Evolutionary conservation across 768 basidiomycete genomes (phyloP).

Genomic region (Tricholoma terreum): DNA sequence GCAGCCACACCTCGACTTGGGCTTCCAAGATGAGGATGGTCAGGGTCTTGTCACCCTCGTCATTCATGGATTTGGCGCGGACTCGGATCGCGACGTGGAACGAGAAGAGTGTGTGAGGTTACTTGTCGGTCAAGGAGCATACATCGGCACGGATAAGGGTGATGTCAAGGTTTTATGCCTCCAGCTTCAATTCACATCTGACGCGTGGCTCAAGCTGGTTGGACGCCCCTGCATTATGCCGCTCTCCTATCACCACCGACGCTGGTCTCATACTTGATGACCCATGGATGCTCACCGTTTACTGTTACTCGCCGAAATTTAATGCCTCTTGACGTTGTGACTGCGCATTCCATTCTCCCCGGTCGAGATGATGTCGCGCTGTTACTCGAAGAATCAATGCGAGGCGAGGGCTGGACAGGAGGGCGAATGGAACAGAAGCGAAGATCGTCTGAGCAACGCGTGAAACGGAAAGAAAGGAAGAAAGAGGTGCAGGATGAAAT

Average conservation of each 20-base stretch:
- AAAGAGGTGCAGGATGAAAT: conserved; percentile 58
- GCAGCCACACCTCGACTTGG: conserved; percentile 65
- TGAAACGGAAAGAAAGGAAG: conserved; percentile 51
- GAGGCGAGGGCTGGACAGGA: conserved; percentile 77
- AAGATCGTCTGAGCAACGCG: conserved; percentile 53
- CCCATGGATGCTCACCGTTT: conserved; percentile 85
- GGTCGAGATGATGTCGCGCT: conserved; percentile 83
- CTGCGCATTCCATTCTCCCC: conserved; percentile 75
- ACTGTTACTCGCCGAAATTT: conserved; percentile 73
- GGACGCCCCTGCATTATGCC: conserved; percentile 94
- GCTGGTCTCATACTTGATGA: conserved; percentile 87
- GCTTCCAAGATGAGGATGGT: conserved; percentile 80
- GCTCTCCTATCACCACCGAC: conserved; percentile 87
- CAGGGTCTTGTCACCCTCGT: conserved; percentile 73
- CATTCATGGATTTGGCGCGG: conserved; percentile 80
- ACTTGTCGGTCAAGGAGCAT: conserved; percentile 75
- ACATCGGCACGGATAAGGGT: conserved; percentile 68
- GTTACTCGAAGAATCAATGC: conserved; percentile 88
- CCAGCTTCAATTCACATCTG: conserved; percentile 2
- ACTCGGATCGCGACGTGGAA: conserved; percentile 81
- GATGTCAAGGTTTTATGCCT: conserved; percentile 18
- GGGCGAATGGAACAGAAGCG: conserved; percentile 72
- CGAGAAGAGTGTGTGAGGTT: conserved; percentile 86
- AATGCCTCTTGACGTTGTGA: conserved; percentile 87
- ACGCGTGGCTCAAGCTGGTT: conserved; percentile 60